Base-by-base conservation (phyloP, 1,284 basidiomycete genomes). In the Cutaneotrichosporon cavernicola region DNA sequence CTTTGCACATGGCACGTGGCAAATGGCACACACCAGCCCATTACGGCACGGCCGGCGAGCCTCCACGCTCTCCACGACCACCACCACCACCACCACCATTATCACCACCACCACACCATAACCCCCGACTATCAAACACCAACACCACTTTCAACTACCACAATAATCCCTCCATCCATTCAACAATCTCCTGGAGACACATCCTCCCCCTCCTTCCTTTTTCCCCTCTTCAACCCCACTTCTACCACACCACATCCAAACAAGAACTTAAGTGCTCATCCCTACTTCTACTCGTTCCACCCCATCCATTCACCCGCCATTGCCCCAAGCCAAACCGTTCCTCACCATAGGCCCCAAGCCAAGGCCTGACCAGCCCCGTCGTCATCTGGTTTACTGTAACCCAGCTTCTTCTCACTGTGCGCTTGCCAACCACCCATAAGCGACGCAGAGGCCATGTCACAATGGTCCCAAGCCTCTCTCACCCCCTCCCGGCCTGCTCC, bases 401-500 rank as follows among this genome's bases (percentile, higher is more conserved):
- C 47, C 47, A 14, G 26, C 46, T 14, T 1, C 9, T 14, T 14
- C 31, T 21, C 49, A 13, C 49, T 5, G 11, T 22, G 6, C 10
- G 16, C 18, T 5, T 18, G 7, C 43, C 43, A 7, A n/a, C 5
- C 38, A 30, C 8, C 38, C 38, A 43, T 13, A 18, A 47, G 5
- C 16, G 14, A 31, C 46, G 49, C 9, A 7, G 5, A 21, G 56
- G n/a, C 31, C 30, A 76, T 76, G 75, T 64, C 75, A 5, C 70
- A 65, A 58, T 70, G 66, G 64, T 43, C 49, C 58, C 71, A 71
- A 69, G 57, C 71, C 16, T 72, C 72, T 6, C 71, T 78, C 26
- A 78, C 76, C 0, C 77, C 77, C 0, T 75, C 75, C 5, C 70
- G 77, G 9, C 73, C 75, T 5, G 75, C 74, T 5, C 76, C 76